Evolutionary conservation across 345 rosid genomes (phyloP), one percentile per base, ranked within the genome.

Genomic region (Cardamine resedifolia): DNA sequence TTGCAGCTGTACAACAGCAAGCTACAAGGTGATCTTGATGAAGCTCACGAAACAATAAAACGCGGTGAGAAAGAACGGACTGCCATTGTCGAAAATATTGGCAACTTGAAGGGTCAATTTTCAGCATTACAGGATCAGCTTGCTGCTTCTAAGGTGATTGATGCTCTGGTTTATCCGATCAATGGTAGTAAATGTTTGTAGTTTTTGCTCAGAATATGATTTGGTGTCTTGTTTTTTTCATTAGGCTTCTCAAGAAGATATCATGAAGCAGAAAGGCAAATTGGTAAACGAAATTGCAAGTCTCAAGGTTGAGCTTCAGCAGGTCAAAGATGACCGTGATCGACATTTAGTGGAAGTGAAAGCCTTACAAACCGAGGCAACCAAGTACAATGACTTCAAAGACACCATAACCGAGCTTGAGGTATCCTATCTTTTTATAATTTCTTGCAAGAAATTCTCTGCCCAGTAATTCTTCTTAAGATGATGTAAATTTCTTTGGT

Each of bases 1-100:
- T 81, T 95, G 81, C 99, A 95, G 81, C 85, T 85, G 49, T 95
- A 95, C 68, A 95, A 95, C 62, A 84, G 86, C 80, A 95, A 91
- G 69, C 97, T 95, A 53, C 99, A 95, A 83, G 82, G 84, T n/a
- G 99, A 95, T 74, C 88, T 95, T 69, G 94, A 87, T 57, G 68
- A 86, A 71, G 89, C 97, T 58, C 93, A 85, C 2, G 99, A 90
- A 76, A 81, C 79, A 47, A 76, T 88, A 58, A 95, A 88, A 77
- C 89, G 87, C 6, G 89, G 89, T 9, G 99, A 91, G 82, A 90
- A 88, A 77, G 99, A 95, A 78, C 84, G 85, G 76, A 81, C 90
- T 72, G 79, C 90, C 63, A 83, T 91, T 18, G 81, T 88, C 38
- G 99, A 90, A 77, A 88, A 79, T 60, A 91, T 95, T 33, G 82